Evolutionary conservation across 2,329 filamentous ascomycete species (phyloP).

Genomic region (Xylaria hypoxylon): DNA sequence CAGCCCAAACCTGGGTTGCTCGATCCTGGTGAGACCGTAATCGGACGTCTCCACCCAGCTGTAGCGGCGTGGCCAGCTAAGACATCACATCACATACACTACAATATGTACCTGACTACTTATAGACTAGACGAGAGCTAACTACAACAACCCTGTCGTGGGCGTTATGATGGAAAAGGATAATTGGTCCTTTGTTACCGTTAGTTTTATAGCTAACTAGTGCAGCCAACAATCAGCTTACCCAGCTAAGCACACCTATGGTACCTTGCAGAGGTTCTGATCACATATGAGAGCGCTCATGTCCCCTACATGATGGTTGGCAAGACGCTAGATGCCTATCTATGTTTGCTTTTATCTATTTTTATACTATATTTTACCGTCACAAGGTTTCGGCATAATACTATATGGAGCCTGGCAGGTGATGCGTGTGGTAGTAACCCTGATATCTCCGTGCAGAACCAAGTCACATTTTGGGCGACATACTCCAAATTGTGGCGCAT

Average conservation of each 20-base stretch:
- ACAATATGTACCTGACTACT: not conserved
- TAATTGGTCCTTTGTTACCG: not conserved
- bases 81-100: not conserved
- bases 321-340: not conserved
- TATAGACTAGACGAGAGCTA: not conserved
- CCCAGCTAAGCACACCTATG: not conserved
- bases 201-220: not conserved
- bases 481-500: not conserved
- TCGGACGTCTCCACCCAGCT: constrained; percentile 29
- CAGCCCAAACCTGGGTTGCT: not conserved
- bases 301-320: not conserved
- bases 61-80: not conserved
- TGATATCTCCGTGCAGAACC: not conserved
- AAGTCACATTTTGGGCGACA: not conserved
- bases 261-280: not conserved
- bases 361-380: not conserved
- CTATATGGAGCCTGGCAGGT: not conserved
- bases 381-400: not conserved
- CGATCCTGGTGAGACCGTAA: constrained; percentile 4
- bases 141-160: not conserved
- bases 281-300: not conserved
- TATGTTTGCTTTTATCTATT: not conserved
- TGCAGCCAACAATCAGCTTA: not conserved
- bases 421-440: not conserved
- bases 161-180: not conserved